phyloP scores from a whole-genome alignment of 352 stramenopile genomes.

The Phytophthora fragariaefolia region DNA sequence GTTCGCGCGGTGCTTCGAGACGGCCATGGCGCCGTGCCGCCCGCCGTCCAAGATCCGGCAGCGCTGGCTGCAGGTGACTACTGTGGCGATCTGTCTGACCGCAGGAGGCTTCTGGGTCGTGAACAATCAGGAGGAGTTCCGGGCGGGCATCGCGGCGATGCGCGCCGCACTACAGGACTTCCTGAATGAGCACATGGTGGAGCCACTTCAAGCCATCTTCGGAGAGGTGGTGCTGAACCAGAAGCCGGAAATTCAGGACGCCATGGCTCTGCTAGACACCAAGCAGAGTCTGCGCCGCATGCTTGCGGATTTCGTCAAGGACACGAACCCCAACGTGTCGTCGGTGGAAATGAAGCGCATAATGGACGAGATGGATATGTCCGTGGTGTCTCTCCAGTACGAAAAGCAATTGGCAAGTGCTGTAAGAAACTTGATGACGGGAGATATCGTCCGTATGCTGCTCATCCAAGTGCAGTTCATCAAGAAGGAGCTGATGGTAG shows the following conservation, averaged over 20 bases:
- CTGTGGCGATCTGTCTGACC: slow-evolving; percentile 59
- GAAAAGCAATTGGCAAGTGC: slow-evolving; percentile 69
- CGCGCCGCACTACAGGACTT: slow-evolving; percentile 66
- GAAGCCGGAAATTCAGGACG: slow-evolving; percentile 85
- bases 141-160: slow-evolving; percentile 48
- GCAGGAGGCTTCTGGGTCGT: slow-evolving; percentile 66
- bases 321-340: slow-evolving; percentile 69
- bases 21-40: slow-evolving; percentile 62
- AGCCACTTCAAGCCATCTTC: slow-evolving; percentile 81
- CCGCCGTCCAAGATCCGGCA: slow-evolving; percentile 76
- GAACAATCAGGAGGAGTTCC: slow-evolving; percentile 75
- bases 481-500: slow-evolving; percentile 91
- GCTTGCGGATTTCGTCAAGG: slow-evolving; percentile 78
- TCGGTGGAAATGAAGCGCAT: slow-evolving; percentile 50
- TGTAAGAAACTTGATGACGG: slow-evolving; percentile 82
- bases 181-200: slow-evolving; percentile 80
- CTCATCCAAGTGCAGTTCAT: slow-evolving; percentile 91
- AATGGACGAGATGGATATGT: slow-evolving; percentile 78
- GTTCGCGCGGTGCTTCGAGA: slow-evolving; percentile 58
- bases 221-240: slow-evolving; percentile 84
- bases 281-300: slow-evolving; percentile 86
- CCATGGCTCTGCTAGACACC: slow-evolving; percentile 73
- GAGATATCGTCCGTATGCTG: slow-evolving; percentile 88
- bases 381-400: slow-evolving; percentile 75
- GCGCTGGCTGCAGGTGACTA: slow-evolving; percentile 72